phyloP scores from a whole-genome alignment of 2,329 filamentous ascomycete genomes.

The Rhinocladiella mackenziei region DNA sequence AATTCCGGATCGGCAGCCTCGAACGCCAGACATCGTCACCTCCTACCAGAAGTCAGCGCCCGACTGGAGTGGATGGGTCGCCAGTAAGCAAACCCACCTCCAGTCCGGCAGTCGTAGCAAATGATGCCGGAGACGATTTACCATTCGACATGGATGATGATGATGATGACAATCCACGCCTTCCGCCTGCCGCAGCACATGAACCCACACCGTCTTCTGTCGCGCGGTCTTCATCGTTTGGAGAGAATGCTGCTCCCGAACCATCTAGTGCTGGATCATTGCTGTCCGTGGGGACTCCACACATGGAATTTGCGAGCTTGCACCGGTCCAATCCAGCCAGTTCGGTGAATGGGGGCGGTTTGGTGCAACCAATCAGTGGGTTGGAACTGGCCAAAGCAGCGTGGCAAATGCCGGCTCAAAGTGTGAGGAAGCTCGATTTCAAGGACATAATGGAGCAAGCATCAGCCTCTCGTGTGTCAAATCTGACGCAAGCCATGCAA shows the following conservation, averaged over 20 bases:
- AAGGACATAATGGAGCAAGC: constrained; percentile 70
- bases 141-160: constrained; percentile 96
- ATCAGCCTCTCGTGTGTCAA: constrained; percentile 49
- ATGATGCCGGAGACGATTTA: constrained; percentile 66
- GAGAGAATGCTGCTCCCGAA: neutral
- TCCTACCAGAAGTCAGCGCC: constrained; percentile 5
- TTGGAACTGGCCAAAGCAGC: constrained; percentile 38
- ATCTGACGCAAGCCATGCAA: constrained; percentile 50
- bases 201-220: neutral
- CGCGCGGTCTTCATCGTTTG: neutral
- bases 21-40: constrained; percentile 51
- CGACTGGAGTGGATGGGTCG: constrained; percentile 8
- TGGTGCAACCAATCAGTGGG: constrained; percentile 8
- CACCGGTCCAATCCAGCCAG: neutral
- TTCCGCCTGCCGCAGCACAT: constrained; percentile 8
- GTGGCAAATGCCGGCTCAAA: constrained; percentile 53
- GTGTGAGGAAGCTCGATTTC: constrained; percentile 64
- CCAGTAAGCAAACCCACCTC: constrained; percentile 19
- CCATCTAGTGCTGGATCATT: constrained; percentile 1
- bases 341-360: neutral
- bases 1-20: constrained; percentile 57
- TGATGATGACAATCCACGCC: constrained; percentile 61
- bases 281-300: neutral
- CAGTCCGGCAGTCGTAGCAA: constrained; percentile 57
- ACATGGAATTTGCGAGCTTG: constrained; percentile 3